A percentile compares a stretch with the other conserved stretches of the same genome.
phyloP scores from a whole-genome alignment of 2,329 filamentous ascomycete genomes.

The Xylariales sp. region DNA sequence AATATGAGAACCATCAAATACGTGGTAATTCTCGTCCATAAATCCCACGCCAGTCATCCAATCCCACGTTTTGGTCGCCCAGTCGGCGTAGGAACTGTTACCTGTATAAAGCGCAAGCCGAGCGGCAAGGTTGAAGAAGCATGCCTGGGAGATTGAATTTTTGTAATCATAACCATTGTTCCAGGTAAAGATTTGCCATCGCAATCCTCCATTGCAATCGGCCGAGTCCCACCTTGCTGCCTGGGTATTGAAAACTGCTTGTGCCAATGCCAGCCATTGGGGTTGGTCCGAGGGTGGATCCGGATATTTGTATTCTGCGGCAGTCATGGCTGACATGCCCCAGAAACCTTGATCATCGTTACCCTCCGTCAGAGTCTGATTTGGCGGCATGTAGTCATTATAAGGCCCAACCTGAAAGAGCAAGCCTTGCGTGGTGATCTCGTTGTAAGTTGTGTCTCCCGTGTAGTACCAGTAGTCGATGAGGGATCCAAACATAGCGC shows the following conservation, averaged over 20 bases:
- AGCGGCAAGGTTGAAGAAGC: slow-evolving; percentile 59
- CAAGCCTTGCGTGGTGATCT: slow-evolving; percentile 62
- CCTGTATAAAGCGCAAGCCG: slow-evolving; percentile 73
- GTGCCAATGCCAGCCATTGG: slow-evolving; percentile 67
- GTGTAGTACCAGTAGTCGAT: slow-evolving; percentile 87
- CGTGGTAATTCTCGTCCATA: slow-evolving; percentile 53
- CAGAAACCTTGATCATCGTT: slow-evolving; percentile 77
- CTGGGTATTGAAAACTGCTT: slow-evolving; percentile 80
- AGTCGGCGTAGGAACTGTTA: slow-evolving; percentile 71
- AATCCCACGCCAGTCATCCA: slow-evolving; percentile 59
- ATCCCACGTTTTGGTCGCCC: slow-evolving; percentile 70
- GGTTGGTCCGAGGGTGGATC: slow-evolving; percentile 53
- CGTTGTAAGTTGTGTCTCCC: slow-evolving; percentile 67
- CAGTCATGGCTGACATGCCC: slow-evolving; percentile 66
- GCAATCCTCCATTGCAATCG: slow-evolving; percentile 69
- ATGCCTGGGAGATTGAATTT: slow-evolving; percentile 59
- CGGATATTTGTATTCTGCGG: slow-evolving; percentile 65
- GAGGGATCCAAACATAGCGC: slow-evolving; percentile 66
- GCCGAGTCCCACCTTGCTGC: slow-evolving; percentile 66
- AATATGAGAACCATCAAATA: slow-evolving; percentile 60
- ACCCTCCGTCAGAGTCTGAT: slow-evolving; percentile 64
- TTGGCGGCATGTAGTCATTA: slow-evolving; percentile 73
- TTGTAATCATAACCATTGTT: slow-evolving; percentile 81
- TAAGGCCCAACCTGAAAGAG: slow-evolving; percentile 70
- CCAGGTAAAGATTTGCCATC: slow-evolving; percentile 82